These are phyloP conservation scores for Suhomyces panamericanus DNA, from an alignment of 1,139 yeast genomes.

Conservation along the genomic window DNA sequence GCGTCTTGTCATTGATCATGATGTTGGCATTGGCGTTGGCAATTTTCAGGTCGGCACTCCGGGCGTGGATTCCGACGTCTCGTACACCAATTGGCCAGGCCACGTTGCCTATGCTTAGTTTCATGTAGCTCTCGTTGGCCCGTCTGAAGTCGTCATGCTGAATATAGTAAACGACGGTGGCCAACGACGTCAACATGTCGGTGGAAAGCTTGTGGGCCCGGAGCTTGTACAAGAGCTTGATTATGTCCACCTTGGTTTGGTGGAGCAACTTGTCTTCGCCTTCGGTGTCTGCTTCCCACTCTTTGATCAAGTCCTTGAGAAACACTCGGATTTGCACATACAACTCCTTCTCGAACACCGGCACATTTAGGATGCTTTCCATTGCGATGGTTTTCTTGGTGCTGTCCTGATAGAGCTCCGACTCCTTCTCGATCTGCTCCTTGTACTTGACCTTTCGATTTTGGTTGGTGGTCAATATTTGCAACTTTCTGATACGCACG, in stretches of 20 bases:
- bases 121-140: slow-evolving; percentile 72
- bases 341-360: slow-evolving; percentile 28
- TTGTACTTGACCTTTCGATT: slow-evolving; percentile 19
- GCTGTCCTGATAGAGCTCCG: slow-evolving; percentile 22
- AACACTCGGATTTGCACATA: slow-evolving; percentile 48
- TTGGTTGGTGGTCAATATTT: slow-evolving; percentile 19
- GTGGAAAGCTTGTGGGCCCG: slow-evolving; percentile 46
- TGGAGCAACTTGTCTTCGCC: slow-evolving; percentile 22
- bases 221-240: slow-evolving; percentile 60
- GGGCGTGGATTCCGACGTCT: slow-evolving; percentile 76
- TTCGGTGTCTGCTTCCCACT: slow-evolving; percentile 38
- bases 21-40: slow-evolving; percentile 61
- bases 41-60: slow-evolving; percentile 52
- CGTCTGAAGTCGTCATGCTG: slow-evolving; percentile 53
- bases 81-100: slow-evolving; percentile 93
- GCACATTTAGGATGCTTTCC: slow-evolving; percentile 36
- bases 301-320: slow-evolving; percentile 44
- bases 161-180: slow-evolving; percentile 59
- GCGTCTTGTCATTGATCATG: slow-evolving; percentile 72
- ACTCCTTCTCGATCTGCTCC: slow-evolving; percentile 22
- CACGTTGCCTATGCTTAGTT: slow-evolving; percentile 80
- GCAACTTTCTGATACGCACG: slow-evolving; percentile 30
- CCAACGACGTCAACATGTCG: slow-evolving; percentile 53
- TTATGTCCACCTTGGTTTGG: slow-evolving; percentile 63
- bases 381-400: slow-evolving; percentile 23